Evolutionary conservation across 495 filamentous ascomycete genomes (phyloP).

Genomic region (Annulohypoxylon maeteangense): DNA sequence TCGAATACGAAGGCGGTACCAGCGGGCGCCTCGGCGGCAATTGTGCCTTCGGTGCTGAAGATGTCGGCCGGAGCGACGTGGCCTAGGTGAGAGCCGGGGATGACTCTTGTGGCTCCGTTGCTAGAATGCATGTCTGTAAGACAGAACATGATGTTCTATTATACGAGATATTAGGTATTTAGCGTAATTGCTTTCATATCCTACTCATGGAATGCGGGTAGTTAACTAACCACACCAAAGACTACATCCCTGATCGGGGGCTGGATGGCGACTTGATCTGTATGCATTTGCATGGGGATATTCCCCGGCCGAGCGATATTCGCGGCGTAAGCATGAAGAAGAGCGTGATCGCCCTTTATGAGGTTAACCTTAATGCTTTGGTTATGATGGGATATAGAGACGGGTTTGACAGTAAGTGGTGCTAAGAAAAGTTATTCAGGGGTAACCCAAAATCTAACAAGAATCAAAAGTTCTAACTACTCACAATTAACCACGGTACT

Average conservation of each 20-base stretch:
- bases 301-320: constrained; percentile 24
- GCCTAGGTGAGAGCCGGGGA: constrained; percentile 4
- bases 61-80: constrained; percentile 11
- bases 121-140: neutral
- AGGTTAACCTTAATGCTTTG: neutral
- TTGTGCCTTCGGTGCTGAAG: constrained; percentile 3
- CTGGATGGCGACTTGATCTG: constrained; percentile 22
- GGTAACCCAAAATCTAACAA: neutral
- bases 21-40: constrained; percentile 4
- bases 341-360: constrained; percentile 12
- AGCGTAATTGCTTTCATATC: neutral
- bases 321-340: constrained; percentile 14
- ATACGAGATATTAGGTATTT: neutral
- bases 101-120: constrained; percentile 4
- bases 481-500: constrained; percentile 12
- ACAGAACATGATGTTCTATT: constrained; percentile 8
- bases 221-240: constrained; percentile 2
- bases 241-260: constrained; percentile 5
- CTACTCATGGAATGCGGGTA: neutral
- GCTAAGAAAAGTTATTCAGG: neutral
- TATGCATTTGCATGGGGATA: constrained; percentile 14
- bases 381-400: too few species aligned
- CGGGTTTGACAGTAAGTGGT: too few species aligned
- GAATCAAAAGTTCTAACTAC: neutral
- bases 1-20: constrained; percentile 4